Evolutionary conservation across 371 early-diverging fungal genomes (phyloP).

Genomic region (Mucor irregularis): DNA sequence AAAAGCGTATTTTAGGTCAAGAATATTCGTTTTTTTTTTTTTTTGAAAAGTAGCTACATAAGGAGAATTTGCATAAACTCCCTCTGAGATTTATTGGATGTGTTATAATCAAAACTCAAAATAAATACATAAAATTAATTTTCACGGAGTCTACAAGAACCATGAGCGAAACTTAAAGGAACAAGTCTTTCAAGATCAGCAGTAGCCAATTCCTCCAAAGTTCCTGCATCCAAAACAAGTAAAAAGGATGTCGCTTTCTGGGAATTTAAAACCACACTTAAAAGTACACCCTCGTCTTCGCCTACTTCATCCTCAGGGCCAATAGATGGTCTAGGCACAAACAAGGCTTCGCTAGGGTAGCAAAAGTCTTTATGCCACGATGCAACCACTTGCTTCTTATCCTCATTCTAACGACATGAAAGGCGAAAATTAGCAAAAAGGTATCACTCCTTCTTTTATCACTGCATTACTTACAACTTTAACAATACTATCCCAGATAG

Average conservation of each 20-base stretch:
- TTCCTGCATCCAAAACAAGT: conserved; percentile 72
- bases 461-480: conserved; percentile 55
- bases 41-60: no score
- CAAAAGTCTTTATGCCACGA: conserved; percentile 61
- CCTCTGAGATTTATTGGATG: no score
- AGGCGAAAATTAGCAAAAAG: background rate
- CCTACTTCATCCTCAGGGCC: conserved; percentile 44
- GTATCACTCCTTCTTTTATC: background rate
- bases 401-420: conserved; percentile 25
- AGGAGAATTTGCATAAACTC: no score
- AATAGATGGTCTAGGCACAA: conserved; percentile 55
- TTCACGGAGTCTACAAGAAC: conserved; percentile 28
- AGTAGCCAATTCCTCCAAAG: conserved; percentile 63
- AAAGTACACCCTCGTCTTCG: conserved; percentile 77
- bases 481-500: conserved; percentile 71
- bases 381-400: conserved; percentile 26
- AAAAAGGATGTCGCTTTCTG: conserved; percentile 64
- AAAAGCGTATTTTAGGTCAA: no score
- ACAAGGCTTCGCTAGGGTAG: conserved; percentile 74
- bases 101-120: no score
- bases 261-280: conserved; percentile 74
- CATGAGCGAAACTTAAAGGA: conserved; percentile 65
- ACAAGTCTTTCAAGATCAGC: conserved; percentile 61
- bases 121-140: background rate
- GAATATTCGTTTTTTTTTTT: no score